Percentiles rank a stretch among this genome's conserved stretches.
Evolutionary conservation across 208 protist species (phyloP).

Genomic region (Trypanosoma theileri): DNA sequence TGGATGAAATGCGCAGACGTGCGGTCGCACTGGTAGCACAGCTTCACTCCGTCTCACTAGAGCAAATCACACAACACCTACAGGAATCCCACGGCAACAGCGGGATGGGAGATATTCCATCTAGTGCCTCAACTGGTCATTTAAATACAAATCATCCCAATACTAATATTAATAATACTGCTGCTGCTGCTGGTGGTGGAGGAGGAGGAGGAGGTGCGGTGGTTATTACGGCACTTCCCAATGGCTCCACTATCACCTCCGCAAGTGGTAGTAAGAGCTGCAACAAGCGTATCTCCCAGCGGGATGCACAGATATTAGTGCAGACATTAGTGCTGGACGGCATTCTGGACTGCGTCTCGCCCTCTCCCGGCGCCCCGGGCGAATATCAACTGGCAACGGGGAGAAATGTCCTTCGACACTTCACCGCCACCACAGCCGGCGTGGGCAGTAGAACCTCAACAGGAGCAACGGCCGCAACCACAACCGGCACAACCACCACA

Average conservation of each 20-base stretch:
- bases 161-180: background rate
- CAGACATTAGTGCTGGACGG: slow-evolving; percentile 75
- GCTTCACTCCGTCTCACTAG: slow-evolving; percentile 27
- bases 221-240: slow-evolving; percentile 15
- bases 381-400: slow-evolving; percentile 58
- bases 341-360: slow-evolving; percentile 49
- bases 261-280: background rate
- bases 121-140: too few species aligned
- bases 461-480: too few species aligned
- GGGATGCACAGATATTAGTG: slow-evolving; percentile 60
- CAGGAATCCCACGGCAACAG: slow-evolving; percentile 37
- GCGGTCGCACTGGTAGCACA: slow-evolving; percentile 58
- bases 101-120: background rate
- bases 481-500: too few species aligned
- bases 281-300: slow-evolving; percentile 28
- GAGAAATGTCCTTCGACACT: slow-evolving; percentile 72
- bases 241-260: slow-evolving; percentile 11
- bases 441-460: background rate
- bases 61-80: slow-evolving; percentile 51
- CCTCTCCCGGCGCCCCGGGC: slow-evolving; percentile 11
- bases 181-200: background rate
- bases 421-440: slow-evolving; percentile 36
- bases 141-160: too few species aligned
- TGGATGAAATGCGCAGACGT: slow-evolving; percentile 71
- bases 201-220: slow-evolving; percentile 1